A percentile compares a stretch with the other conserved stretches of the same genome.
Evolutionary conservation across 805 yeast genomes (phyloP).

Genomic region (Barnettozyma salicaria): DNA sequence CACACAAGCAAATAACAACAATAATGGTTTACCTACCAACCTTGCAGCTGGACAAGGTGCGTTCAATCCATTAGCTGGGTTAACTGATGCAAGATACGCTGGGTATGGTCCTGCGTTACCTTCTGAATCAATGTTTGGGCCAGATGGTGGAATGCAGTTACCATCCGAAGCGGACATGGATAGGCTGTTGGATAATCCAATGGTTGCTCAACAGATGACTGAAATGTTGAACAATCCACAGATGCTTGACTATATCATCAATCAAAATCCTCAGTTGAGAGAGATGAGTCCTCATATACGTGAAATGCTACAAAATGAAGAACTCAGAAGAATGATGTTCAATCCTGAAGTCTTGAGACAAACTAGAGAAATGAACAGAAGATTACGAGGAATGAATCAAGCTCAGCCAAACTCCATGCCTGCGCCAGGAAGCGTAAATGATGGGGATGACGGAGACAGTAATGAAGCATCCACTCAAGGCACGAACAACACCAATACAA

Average conservation of each 20-base stretch:
- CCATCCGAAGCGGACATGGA: slow-evolving; percentile 70
- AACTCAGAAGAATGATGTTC: slow-evolving; percentile 69
- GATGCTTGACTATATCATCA: slow-evolving; percentile 76
- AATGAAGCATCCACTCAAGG: slow-evolving; percentile 29
- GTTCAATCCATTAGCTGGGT: slow-evolving; percentile 83
- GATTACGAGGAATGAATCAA: no score
- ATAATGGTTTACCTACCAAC: slow-evolving; percentile 50
- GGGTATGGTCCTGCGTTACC: slow-evolving; percentile 82
- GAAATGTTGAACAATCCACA: slow-evolving; percentile 82
- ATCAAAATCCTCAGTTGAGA: slow-evolving; percentile 77
- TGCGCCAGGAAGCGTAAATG: slow-evolving; percentile 39
- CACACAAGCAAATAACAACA: slow-evolving; percentile 50
- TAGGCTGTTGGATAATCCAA: slow-evolving; percentile 73
- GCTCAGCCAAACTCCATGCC: slow-evolving; percentile 35
- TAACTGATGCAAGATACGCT: slow-evolving; percentile 94
- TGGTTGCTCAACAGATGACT: slow-evolving; percentile 75
- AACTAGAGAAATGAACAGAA: slow-evolving; percentile 75
- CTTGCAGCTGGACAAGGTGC: slow-evolving; percentile 85
- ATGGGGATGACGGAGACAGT: slow-evolving; percentile 19
- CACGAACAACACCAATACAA: slow-evolving; percentile 14
- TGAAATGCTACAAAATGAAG: slow-evolving; percentile 77
- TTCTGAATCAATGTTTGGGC: slow-evolving; percentile 81
- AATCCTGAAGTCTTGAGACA: slow-evolving; percentile 84
- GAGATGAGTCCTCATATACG: slow-evolving; percentile 87
- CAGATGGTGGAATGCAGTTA: slow-evolving; percentile 82